phyloP scores from a whole-genome alignment of 1,284 basidiomycete species.

The Agroathelia rolfsii region DNA sequence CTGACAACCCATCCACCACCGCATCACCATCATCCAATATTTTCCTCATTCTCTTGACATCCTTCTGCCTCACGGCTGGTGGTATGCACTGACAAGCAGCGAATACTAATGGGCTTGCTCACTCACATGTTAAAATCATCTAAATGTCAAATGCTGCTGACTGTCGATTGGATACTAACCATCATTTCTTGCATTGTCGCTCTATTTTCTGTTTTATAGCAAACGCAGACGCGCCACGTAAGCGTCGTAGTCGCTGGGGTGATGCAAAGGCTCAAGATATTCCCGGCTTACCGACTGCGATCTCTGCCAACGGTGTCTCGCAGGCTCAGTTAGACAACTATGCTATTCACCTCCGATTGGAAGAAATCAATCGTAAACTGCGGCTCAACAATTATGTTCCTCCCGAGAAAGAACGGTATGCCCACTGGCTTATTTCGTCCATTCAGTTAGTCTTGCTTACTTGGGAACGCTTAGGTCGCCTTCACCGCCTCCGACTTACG shows the following conservation, averaged over 20 bases:
- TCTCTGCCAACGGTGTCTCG: constrained; percentile 84
- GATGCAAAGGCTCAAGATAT: constrained; percentile 83
- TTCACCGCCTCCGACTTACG: constrained; percentile 96
- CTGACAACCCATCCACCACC: no score
- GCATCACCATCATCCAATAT: no score
- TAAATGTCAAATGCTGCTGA: constrained; percentile 35
- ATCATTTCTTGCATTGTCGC: constrained; percentile 29
- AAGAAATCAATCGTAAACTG: constrained; percentile 95
- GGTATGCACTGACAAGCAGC: background rate
- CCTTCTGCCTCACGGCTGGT: background rate
- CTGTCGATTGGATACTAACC: constrained; percentile 58
- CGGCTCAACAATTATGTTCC: constrained; percentile 92
- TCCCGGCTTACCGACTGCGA: constrained; percentile 85
- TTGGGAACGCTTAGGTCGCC: constrained; percentile 52
- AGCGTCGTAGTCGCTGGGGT: constrained; percentile 93
- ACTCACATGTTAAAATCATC: constrained; percentile 24
- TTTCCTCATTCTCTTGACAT: constrained; percentile 35
- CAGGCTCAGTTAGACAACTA: constrained; percentile 93
- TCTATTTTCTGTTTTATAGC: constrained; percentile 31
- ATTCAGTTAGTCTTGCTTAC: no score
- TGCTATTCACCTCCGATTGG: constrained; percentile 86
- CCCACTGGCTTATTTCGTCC: no score
- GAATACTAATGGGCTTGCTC: constrained; percentile 33
- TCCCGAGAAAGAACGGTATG: constrained; percentile 84
- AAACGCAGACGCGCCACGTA: constrained; percentile 77